Evolutionary conservation across 768 basidiomycete genomes (phyloP).

Genomic region (Auricularia heimuer): DNA sequence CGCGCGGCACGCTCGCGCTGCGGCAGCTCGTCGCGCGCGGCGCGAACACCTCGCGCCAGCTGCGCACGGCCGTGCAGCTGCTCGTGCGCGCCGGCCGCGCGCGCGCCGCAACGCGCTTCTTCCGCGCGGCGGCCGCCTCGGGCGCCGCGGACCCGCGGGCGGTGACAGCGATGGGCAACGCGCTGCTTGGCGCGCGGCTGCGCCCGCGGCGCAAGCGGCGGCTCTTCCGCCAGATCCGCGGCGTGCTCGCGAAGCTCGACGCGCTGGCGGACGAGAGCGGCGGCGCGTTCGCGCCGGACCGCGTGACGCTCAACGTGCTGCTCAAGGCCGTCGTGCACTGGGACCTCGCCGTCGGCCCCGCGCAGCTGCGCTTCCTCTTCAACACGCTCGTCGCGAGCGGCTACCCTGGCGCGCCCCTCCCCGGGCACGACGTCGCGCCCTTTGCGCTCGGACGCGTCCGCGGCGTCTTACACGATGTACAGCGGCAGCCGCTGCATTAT

Average conservation of each 20-base stretch:
- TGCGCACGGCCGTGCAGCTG: slow-evolving; percentile 25
- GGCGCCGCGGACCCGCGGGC: slow-evolving; percentile 20
- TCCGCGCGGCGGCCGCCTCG: slow-evolving; percentile 18
- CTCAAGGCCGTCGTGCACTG: slow-evolving; percentile 50
- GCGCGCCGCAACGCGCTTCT: slow-evolving; percentile 35
- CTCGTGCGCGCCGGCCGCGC: slow-evolving; percentile 34
- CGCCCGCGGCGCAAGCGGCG: slow-evolving; percentile 21
- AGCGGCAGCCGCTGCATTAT: slow-evolving; percentile 38
- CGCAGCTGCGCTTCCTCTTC: slow-evolving; percentile 45
- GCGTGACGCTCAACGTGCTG: slow-evolving; percentile 61
- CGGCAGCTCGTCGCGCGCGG: not conserved
- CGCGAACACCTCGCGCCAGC: slow-evolving; percentile 15
- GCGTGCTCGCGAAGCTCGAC: slow-evolving; percentile 29
- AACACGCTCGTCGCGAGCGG: slow-evolving; percentile 52
- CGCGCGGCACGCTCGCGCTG: not conserved
- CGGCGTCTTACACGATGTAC: not conserved
- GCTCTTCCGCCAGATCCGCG: slow-evolving; percentile 38
- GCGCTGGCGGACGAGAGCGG: slow-evolving; percentile 20
- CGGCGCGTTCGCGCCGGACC: slow-evolving; percentile 37
- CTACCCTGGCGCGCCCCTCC: slow-evolving; percentile 33
- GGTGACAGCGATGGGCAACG: slow-evolving; percentile 44
- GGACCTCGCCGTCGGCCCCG: slow-evolving; percentile 32
- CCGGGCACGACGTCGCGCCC: not conserved
- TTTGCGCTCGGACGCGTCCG: not conserved
- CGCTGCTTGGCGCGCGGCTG: slow-evolving; percentile 40